Conservation (phyloP, 176 grass and related monocot species). For the Puccinellia tenuiflora region DNA sequence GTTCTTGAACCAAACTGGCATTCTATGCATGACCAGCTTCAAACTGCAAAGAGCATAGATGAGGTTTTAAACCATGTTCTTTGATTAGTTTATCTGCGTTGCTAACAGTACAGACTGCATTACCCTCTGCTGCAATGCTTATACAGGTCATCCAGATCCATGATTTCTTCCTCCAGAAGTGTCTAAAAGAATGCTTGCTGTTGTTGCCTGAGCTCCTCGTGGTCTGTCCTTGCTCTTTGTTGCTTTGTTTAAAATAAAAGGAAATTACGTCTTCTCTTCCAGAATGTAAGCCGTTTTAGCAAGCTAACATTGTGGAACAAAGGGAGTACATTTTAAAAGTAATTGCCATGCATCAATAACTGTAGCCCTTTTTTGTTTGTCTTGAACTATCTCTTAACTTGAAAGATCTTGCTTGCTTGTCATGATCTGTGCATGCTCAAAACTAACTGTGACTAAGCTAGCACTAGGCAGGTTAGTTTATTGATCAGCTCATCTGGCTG, state of each 20-base stretch:
- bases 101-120: neutral
- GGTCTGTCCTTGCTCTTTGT: constrained; percentile 36
- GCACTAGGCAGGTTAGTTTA: neutral
- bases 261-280: too few relatives aligned
- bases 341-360: neutral
- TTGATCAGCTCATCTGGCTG: neutral
- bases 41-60: constrained; percentile 93
- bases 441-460: neutral
- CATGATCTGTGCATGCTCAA: neutral
- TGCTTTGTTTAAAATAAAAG: neutral
- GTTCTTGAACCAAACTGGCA: constrained; percentile 99
- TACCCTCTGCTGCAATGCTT: constrained; percentile 27
- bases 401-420: neutral
- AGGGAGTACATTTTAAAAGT: neutral
- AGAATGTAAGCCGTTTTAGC: too few relatives aligned
- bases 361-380: neutral
- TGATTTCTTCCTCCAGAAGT: constrained; percentile 94
- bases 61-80: constrained; percentile 53
- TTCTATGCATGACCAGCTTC: constrained; percentile 72
- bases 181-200: constrained; percentile 96
- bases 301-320: too few relatives aligned
- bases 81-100: neutral
- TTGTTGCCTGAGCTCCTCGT: constrained; percentile 84
- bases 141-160: constrained; percentile 93
- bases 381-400: neutral